Evolutionary conservation across 106 monocot species (phyloP), one percentile per base, ranked within the genome.

Genomic region (Allium sativum): DNA sequence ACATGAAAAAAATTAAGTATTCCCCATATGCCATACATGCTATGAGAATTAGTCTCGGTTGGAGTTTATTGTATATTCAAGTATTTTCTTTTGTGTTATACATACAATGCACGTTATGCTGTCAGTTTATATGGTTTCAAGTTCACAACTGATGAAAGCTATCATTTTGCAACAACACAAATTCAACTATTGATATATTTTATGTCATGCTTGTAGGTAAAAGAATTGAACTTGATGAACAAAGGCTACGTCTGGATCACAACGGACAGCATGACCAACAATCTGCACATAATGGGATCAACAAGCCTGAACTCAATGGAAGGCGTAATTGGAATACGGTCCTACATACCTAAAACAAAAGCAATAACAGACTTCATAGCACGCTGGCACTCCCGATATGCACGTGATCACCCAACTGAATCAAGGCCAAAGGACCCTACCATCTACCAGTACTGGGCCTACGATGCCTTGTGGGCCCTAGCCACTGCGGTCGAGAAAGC

Each of bases 401-500:
- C 41, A 51, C 59, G 59, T 31, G 77, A 83, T 13, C 55, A 76
- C 48, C 80, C 80, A 1, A 45, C n/a, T 3, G 7, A 8, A 7
- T 52, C 61, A 4, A 6, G 7, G 2, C 44, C 2, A 3, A 20
- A 15, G 7, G 52, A 62, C 10, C 76, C 76, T 8, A 70, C 53
- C 47, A 48, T 81, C 1, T 63, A 52, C 57, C 71, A 78, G 18
- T 19, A 74, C 3, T 61, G 87, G 78, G 83, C 84, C 2, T 92
- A 92, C 57, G 92, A 92, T 57, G 71, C 84, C 0, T 66, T 65
- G 8, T 74, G 78, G 81, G 81, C 77, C 21, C 21, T 92, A 15
- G 86, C 84, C 0, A 76, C 72, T 64, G 87, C 87, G 1, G 72
- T 48, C 2, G 81, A 92, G 63, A 70, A 61, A 11, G 70, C 72